Evolutionary conservation across 805 yeast genomes (phyloP), one percentile per base, ranked within the genome.

Genomic region (Helenozyma rhizophorensis): DNA sequence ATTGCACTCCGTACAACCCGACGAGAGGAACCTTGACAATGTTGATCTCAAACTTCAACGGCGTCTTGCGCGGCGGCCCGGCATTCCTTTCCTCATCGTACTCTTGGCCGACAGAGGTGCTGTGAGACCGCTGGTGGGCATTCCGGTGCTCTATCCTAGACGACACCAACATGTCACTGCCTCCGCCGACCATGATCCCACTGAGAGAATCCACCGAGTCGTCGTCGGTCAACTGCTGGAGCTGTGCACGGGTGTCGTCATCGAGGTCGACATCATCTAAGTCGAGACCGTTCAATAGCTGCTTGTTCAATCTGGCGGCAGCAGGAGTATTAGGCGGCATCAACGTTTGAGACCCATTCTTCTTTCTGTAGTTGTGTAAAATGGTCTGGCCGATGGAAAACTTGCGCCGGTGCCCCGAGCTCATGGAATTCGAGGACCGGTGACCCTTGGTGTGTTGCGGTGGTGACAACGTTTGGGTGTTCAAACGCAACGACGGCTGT

Each of bases 11-110:
- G 45, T 83, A 88, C 39, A 90, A 68, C 4, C 94, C 87, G 34
- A 89, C 83, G 45, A 89, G 71, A 28, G 96, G 95, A 29, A 89
- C 94, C 55, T 88, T 88, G 25, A 89, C 97, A 42, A 89, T 79
- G 55, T 84, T 88, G 42, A 90, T 84, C 54, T 90, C 97, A 59
- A 89, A 89, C 51, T 83, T 79, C 51, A 90, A 70, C 13, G 95
- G 95, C 10, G 68, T 57, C 37, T 54, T 58, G 31, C 40, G 41
- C 11, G 46, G 26, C 4, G 46, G 28, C 14, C 25, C 27, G 23
- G 29, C 33, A 21, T 26, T 29, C 2, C 34, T 36, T 7, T 42
- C 39, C 2, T 37, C 44, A n/a, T 36, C 39, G 21, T 10, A 2
- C 22, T 16, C 27, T 26, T 16, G 25, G 25, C 36, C 36, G 18